These are phyloP conservation scores for Juglanconis sp. DNA, from an alignment of 2,329 filamentous ascomycete genomes.

Conservation along the genomic window DNA sequence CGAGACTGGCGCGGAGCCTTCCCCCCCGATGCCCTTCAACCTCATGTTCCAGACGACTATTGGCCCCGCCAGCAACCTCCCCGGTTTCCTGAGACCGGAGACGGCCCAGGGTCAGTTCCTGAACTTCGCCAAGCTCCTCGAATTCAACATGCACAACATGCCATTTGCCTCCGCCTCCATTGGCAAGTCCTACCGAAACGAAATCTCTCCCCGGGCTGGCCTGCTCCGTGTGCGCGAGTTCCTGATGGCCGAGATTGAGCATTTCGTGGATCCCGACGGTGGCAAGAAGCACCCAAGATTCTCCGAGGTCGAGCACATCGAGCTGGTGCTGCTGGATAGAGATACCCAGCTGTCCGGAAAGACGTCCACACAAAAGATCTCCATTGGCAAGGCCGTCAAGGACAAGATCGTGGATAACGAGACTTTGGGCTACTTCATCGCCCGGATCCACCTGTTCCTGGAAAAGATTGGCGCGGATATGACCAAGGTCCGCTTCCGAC, in stretches of 20 bases:
- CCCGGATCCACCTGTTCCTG: slow-evolving; percentile 88
- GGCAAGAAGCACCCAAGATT: slow-evolving; percentile 95
- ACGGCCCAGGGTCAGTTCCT: slow-evolving; percentile 98
- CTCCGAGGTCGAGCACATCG: slow-evolving; percentile 75
- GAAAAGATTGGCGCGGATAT: slow-evolving; percentile 82
- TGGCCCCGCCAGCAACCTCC: slow-evolving; percentile 82
- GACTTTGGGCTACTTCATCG: slow-evolving; percentile 96
- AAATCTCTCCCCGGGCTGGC: slow-evolving; percentile 90
- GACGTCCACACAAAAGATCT: slow-evolving; percentile 68
- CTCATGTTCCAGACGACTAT: slow-evolving; percentile 98
- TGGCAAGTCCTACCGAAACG: slow-evolving; percentile 96
- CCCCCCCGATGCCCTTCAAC: slow-evolving; percentile 87
- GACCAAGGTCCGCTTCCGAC: slow-evolving; percentile 88
- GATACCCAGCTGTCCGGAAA: slow-evolving; percentile 83
- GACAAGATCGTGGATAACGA: slow-evolving; percentile 89
- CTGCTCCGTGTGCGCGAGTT: slow-evolving; percentile 94
- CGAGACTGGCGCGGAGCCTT: slow-evolving; percentile 70
- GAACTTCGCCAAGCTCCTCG: slow-evolving; percentile 93
- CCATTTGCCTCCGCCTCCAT: slow-evolving; percentile 96
- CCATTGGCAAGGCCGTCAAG: slow-evolving; percentile 83
- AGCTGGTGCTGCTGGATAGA: slow-evolving; percentile 80
- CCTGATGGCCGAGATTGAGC: slow-evolving; percentile 98
- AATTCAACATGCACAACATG: slow-evolving; percentile 94
- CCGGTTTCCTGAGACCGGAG: slow-evolving; percentile 86
- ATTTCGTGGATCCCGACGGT: slow-evolving; percentile 91